These are phyloP conservation scores for Chaetoceros muelleri DNA, from an alignment of 108 stramenopile genomes.

Conservation along the genomic window DNA sequence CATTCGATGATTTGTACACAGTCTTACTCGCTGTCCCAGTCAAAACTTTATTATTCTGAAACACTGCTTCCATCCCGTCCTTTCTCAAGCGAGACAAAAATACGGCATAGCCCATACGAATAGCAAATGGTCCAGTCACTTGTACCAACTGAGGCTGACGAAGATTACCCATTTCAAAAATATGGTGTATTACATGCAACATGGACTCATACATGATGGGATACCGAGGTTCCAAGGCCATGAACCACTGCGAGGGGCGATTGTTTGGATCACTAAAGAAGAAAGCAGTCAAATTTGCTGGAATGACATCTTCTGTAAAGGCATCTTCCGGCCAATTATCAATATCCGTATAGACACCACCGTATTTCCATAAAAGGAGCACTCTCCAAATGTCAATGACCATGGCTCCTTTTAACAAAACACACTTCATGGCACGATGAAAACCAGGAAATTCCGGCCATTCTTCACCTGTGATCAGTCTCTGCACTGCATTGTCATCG, in stretches of 20 bases:
- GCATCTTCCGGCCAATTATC: conserved; percentile 9
- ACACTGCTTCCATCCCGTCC: no score
- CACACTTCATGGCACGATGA: conserved; percentile 9
- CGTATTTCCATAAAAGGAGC: conserved; percentile 18
- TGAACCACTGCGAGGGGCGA: conserved; percentile 24
- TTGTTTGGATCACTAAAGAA: conserved; percentile 13
- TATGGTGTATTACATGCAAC: neutral
- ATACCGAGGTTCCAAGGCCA: conserved; percentile 12
- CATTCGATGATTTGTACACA: neutral
- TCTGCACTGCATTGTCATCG: conserved; percentile 25
- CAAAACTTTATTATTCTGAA: neutral
- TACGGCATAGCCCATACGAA: neutral
- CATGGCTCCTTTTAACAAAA: conserved; percentile 19
- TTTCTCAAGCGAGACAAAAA: neutral
- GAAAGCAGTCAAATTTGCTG: conserved; percentile 4
- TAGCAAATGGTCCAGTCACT: neutral
- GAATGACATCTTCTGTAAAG: conserved; percentile 10
- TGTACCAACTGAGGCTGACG: neutral
- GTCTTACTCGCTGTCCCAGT: neutral
- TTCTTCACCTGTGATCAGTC: conserved; percentile 9
- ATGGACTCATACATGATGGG: neutral
- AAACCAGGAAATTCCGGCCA: conserved; percentile 20
- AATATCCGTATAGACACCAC: conserved; percentile 23
- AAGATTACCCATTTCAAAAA: neutral
- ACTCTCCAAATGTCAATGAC: conserved; percentile 32